Conservation (phyloP, 805 yeast genomes). For the Candida patagonica region DNA sequence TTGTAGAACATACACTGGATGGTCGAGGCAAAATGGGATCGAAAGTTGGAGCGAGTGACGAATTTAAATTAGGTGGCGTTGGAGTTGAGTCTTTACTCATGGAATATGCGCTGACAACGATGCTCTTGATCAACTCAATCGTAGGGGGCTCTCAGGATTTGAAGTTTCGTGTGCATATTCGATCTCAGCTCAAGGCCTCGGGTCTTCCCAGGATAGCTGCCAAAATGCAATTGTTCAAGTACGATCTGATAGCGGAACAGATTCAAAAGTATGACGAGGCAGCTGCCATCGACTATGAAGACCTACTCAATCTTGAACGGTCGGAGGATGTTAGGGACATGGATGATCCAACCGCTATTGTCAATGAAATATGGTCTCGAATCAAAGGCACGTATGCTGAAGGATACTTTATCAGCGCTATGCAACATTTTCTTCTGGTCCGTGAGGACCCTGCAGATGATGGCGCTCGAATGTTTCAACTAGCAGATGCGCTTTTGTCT, state of each 20-base stretch:
- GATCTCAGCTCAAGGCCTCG: slow-evolving; percentile 50
- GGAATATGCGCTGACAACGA: slow-evolving; percentile 64
- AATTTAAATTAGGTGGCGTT: slow-evolving; percentile 45
- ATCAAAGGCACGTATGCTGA: slow-evolving; percentile 52
- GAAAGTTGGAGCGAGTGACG: slow-evolving; percentile 85
- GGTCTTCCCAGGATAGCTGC: slow-evolving; percentile 47
- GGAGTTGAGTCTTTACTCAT: slow-evolving; percentile 51
- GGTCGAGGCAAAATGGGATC: slow-evolving; percentile 90
- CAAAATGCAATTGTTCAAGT: slow-evolving; percentile 42
- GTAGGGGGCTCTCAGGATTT: slow-evolving; percentile 26
- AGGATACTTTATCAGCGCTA: slow-evolving; percentile 48
- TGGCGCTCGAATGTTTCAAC: slow-evolving; percentile 42
- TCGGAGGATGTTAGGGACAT: slow-evolving; percentile 44
- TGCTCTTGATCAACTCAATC: slow-evolving; percentile 62
- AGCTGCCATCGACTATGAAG: slow-evolving; percentile 47
- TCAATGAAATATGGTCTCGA: slow-evolving; percentile 47
- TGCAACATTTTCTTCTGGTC: slow-evolving; percentile 55
- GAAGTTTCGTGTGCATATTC: slow-evolving; percentile 40
- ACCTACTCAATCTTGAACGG: slow-evolving; percentile 31
- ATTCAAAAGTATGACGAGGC: slow-evolving; percentile 50
- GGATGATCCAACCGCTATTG: slow-evolving; percentile 63
- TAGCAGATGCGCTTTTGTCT: slow-evolving; percentile 57
- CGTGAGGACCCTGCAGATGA: slow-evolving; percentile 32
- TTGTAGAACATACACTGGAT: slow-evolving; percentile 58
- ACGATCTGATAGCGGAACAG: slow-evolving; percentile 55